Evolutionary conservation across 2,329 filamentous ascomycete species (phyloP).

Genomic region (Arachnopeziza araneosa): DNA sequence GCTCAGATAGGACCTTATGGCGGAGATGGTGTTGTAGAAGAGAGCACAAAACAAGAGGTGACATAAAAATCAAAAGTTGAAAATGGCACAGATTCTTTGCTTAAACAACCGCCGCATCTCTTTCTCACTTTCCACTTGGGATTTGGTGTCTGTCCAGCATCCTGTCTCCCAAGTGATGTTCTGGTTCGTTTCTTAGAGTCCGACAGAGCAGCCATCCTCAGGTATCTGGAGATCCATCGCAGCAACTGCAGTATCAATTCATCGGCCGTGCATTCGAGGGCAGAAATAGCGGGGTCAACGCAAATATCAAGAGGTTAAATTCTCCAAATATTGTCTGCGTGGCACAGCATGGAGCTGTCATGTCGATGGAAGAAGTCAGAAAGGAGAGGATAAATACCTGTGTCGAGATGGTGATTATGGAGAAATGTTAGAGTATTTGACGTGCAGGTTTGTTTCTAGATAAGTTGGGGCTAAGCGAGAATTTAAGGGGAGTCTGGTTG

Average conservation of each 20-base stretch:
- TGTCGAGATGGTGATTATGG: neutral
- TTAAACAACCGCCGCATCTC: neutral
- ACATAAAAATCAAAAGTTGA: neutral
- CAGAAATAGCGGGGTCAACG: neutral
- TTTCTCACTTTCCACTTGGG: neutral
- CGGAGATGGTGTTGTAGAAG: neutral
- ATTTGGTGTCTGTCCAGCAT: neutral
- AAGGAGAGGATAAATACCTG: neutral
- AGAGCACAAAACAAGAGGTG: neutral
- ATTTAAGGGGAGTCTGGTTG: too few relatives aligned
- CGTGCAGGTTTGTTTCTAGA: too few relatives aligned
- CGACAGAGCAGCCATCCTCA: neutral
- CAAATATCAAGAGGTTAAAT: neutral
- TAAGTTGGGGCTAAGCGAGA: too few relatives aligned
- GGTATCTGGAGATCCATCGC: neutral
- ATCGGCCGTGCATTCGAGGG: neutral
- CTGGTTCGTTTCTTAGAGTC: neutral
- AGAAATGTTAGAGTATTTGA: neutral
- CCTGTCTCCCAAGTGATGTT: neutral
- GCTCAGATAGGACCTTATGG: neutral
- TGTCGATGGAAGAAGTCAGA: neutral
- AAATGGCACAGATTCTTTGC: neutral
- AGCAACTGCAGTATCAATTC: neutral
- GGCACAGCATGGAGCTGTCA: neutral
- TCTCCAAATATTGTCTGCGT: neutral